A percentile compares a stretch with the other conserved stretches of the same genome.
phyloP scores from a whole-genome alignment of 2,329 filamentous ascomycete genomes.

The Trichoderma cornu-damae region DNA sequence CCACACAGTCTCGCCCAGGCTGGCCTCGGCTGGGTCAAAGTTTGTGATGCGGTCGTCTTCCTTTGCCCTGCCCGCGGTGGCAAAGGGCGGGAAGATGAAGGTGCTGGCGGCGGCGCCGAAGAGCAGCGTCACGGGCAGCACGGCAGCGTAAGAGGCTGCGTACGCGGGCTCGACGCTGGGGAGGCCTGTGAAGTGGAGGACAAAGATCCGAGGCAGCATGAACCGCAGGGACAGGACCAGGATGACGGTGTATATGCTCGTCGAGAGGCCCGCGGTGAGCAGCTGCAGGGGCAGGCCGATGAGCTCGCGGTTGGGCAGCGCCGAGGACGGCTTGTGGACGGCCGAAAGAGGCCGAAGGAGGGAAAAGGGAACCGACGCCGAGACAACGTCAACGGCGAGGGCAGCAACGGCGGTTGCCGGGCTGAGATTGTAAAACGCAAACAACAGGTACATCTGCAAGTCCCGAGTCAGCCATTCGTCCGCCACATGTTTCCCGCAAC shows the following conservation, averaged over 20 bases:
- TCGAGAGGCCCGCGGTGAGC: constrained; percentile 63
- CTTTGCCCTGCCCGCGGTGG: constrained; percentile 46
- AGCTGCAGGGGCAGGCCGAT: constrained; percentile 58
- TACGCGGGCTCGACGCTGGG: constrained; percentile 64
- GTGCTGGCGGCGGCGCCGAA: constrained; percentile 66
- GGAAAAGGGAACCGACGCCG: constrained; percentile 67
- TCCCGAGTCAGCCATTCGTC: constrained; percentile 1
- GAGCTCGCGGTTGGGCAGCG: constrained; percentile 58
- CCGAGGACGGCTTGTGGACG: constrained; percentile 52
- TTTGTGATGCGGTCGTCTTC: constrained; percentile 45
- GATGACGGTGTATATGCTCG: constrained; percentile 68
- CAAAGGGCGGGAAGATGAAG: constrained; percentile 71
- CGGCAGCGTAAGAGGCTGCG: constrained; percentile 53
- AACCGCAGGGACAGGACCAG: constrained; percentile 65
- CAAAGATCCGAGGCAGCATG: constrained; percentile 66
- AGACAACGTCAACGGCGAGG: constrained; percentile 62
- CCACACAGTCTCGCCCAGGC: constrained; percentile 62
- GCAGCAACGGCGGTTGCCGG: constrained; percentile 55
- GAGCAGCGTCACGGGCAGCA: constrained; percentile 53
- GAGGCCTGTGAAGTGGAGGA: constrained; percentile 69
- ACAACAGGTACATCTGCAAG: constrained; percentile 63
- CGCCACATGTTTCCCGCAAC: background rate
- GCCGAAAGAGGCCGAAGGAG: constrained; percentile 64
- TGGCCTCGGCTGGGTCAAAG: constrained; percentile 62
- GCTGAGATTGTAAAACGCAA: constrained; percentile 70